A percentile compares a stretch with the other conserved stretches of the same genome.
phyloP scores from a whole-genome alignment of 2,329 filamentous ascomycete genomes.

The Hortaea sp. region DNA sequence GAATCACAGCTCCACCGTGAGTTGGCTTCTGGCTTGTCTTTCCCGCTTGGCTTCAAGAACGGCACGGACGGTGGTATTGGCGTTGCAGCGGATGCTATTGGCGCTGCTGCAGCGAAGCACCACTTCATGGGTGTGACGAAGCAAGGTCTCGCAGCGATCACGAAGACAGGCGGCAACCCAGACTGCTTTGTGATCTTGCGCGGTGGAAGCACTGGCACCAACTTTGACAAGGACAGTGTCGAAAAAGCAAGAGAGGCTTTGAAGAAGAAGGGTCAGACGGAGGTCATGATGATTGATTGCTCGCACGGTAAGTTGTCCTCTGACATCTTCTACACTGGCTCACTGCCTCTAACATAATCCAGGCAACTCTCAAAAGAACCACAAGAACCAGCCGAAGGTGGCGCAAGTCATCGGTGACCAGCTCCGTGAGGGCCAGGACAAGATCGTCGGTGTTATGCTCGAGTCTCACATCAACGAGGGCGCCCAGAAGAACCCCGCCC shows the following conservation, averaged over 20 bases:
- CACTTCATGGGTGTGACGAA: slow-evolving; percentile 99
- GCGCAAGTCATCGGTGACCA: slow-evolving; percentile 74
- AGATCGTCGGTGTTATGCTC: slow-evolving; percentile 95
- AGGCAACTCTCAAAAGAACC: slow-evolving; percentile 96
- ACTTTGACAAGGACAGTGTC: slow-evolving; percentile 82
- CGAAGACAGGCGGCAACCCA: slow-evolving; percentile 84
- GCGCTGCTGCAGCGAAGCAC: slow-evolving; percentile 66
- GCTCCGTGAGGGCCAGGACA: slow-evolving; percentile 73
- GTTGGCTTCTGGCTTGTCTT: slow-evolving; percentile 85
- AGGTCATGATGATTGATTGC: slow-evolving; percentile 97
- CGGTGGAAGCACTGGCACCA: slow-evolving; percentile 83
- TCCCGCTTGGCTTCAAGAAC: slow-evolving; percentile 99
- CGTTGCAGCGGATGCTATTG: slow-evolving; percentile 93
- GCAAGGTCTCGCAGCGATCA: slow-evolving; percentile 90
- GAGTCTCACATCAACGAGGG: slow-evolving; percentile 94
- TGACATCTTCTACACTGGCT: neutral
- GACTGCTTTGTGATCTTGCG: slow-evolving; percentile 95
- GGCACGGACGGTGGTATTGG: slow-evolving; percentile 86
- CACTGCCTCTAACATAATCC: slow-evolving; percentile 10
- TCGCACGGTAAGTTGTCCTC: slow-evolving; percentile 63
- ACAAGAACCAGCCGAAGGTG: slow-evolving; percentile 93
- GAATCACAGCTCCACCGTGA: slow-evolving; percentile 95
- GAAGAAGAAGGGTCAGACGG: slow-evolving; percentile 69
- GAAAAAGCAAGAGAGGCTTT: slow-evolving; percentile 68
- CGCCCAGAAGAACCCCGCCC: slow-evolving; percentile 65